Percentiles rank a stretch among this genome's conserved stretches.
Evolutionary conservation across 805 yeast species (phyloP).

Genomic region (Candida khao-thaluensis): DNA sequence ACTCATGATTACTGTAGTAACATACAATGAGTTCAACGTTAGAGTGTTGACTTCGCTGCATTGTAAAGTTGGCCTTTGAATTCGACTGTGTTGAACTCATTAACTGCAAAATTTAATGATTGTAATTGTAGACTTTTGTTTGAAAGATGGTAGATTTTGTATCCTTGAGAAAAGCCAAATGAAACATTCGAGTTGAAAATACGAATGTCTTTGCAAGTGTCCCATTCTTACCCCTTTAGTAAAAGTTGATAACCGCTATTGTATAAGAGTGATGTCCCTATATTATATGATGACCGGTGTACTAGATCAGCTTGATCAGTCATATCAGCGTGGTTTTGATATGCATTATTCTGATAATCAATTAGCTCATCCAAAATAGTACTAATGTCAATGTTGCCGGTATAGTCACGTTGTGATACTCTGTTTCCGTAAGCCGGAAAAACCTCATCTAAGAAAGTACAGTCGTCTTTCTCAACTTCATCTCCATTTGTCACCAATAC

Average conservation of each 20-base stretch:
- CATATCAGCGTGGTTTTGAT: background rate
- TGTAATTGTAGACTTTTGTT: too few species aligned
- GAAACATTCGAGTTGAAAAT: too few species aligned
- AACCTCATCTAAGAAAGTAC: constrained; percentile 1
- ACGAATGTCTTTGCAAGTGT: too few species aligned
- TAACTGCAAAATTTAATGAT: too few species aligned
- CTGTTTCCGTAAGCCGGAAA: constrained; percentile 1
- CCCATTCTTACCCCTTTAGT: too few species aligned
- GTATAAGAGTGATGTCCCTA: background rate
- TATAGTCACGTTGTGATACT: background rate
- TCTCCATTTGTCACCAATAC: constrained; percentile 1
- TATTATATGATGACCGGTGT: background rate
- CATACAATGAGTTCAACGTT: too few species aligned
- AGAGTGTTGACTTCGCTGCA: too few species aligned
- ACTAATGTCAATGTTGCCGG: constrained; percentile 3
- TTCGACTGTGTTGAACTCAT: too few species aligned
- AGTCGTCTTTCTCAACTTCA: background rate
- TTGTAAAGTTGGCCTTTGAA: too few species aligned
- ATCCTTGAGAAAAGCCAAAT: too few species aligned
- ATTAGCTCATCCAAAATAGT: background rate
- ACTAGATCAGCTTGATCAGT: background rate
- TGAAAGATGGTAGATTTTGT: too few species aligned
- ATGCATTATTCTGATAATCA: constrained; percentile 2
- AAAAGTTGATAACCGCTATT: background rate
- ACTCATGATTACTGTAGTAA: too few species aligned